These are phyloP conservation scores for Niebla homalea DNA, from an alignment of 495 filamentous ascomycete species.

Conservation along the genomic window DNA sequence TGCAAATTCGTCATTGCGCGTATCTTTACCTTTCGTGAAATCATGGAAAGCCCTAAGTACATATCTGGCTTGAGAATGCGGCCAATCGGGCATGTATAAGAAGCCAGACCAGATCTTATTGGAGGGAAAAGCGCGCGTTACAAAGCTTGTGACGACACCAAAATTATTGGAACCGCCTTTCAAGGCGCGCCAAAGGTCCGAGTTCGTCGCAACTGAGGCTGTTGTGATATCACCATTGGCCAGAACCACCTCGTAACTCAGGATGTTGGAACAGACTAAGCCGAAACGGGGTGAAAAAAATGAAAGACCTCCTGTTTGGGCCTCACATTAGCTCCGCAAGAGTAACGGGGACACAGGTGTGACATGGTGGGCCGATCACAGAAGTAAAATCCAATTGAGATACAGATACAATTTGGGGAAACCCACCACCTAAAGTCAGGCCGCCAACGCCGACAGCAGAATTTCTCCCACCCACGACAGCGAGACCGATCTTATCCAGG, in stretches of 20 bases:
- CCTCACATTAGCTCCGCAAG: conserved; percentile 6
- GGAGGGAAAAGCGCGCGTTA: conserved; percentile 11
- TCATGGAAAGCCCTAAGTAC: conserved; percentile 19
- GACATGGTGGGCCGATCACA: background rate
- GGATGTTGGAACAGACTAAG: conserved; percentile 23
- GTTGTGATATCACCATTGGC: conserved; percentile 15
- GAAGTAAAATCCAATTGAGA: background rate
- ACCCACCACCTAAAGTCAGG: conserved; percentile 23
- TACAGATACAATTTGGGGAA: conserved; percentile 11
- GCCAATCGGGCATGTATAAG: conserved; percentile 20
- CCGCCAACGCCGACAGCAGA: conserved; percentile 28
- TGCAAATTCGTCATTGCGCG: conserved; percentile 15
- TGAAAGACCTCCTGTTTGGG: conserved; percentile 20
- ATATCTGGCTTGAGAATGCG: conserved; percentile 16
- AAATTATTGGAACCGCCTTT: conserved; percentile 42
- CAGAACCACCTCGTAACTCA: conserved; percentile 22
- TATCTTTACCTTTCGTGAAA: conserved; percentile 4
- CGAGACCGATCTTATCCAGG: conserved; percentile 24
- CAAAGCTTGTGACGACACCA: conserved; percentile 30
- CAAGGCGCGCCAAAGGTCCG: conserved; percentile 38
- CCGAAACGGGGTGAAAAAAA: conserved; percentile 24
- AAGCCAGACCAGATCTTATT: conserved; percentile 39
- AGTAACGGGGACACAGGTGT: background rate
- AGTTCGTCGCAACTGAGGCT: conserved; percentile 13
- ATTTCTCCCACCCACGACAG: conserved; percentile 24